These are phyloP conservation scores for Pythium graminicola DNA, from an alignment of 352 stramenopile genomes.

Conservation along the genomic window DNA sequence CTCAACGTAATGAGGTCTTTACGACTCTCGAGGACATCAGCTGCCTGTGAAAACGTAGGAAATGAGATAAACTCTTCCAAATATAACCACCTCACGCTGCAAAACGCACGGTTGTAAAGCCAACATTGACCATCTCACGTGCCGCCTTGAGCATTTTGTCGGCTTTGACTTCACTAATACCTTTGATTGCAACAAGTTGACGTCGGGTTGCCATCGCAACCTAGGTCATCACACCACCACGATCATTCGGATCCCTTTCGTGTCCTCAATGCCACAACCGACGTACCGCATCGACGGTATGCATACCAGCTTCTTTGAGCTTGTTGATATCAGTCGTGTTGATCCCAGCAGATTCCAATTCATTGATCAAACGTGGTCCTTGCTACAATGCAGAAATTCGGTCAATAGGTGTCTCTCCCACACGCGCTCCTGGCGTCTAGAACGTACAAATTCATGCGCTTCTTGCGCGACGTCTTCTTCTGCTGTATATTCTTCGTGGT, in stretches of 20 bases:
- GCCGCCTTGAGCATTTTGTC: constrained; percentile 98
- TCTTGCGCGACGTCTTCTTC: constrained; percentile 30
- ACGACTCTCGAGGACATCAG: constrained; percentile 80
- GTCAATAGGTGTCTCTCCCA: neutral
- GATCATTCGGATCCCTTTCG: no score
- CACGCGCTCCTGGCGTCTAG: neutral
- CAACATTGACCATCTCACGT: constrained; percentile 96
- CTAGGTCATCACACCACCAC: no score
- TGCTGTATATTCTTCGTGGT: constrained; percentile 40
- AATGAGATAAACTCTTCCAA: no score
- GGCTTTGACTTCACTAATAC: constrained; percentile 98
- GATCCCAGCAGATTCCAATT: constrained; percentile 95
- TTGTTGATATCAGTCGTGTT: constrained; percentile 98
- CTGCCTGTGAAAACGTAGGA: constrained; percentile 60
- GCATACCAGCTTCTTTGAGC: constrained; percentile 95
- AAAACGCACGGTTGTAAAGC: constrained; percentile 97
- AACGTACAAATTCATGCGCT: constrained; percentile 35
- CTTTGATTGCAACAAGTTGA: constrained; percentile 97
- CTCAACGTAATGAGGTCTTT: constrained; percentile 94
- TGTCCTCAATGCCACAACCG: neutral
- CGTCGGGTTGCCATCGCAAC: constrained; percentile 96
- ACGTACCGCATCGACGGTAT: constrained; percentile 95
- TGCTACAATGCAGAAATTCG: constrained; percentile 29
- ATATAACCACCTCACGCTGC: no score
- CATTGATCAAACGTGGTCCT: constrained; percentile 79